These are phyloP conservation scores for Metarhizium robertsii DNA, from an alignment of 2,329 filamentous ascomycete species.

Conservation along the genomic window DNA sequence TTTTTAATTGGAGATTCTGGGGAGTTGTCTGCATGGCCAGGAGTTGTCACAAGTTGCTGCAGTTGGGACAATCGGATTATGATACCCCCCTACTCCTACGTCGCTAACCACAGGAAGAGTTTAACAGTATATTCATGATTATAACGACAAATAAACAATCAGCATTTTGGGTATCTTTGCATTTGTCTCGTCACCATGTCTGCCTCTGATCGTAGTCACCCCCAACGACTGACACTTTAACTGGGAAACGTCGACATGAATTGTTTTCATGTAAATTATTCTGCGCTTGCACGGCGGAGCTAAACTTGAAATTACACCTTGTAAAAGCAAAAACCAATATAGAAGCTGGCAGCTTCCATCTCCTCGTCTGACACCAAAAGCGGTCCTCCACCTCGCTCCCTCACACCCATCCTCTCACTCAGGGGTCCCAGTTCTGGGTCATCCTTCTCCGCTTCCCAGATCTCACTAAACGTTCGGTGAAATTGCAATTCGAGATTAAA, in stretches of 20 bases:
- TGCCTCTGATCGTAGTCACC: no score
- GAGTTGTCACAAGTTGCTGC: conserved; percentile 11
- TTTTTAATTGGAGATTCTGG: background rate
- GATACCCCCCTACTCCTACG: conserved; percentile 20
- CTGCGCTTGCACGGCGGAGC: background rate
- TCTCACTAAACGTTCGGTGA: conserved; percentile 79
- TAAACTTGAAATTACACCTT: conserved; percentile 53
- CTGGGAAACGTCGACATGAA: background rate
- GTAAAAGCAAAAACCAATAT: conserved; percentile 94
- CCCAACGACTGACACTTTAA: no score
- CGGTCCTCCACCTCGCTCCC: conserved; percentile 56
- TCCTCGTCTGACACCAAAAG: conserved; percentile 75
- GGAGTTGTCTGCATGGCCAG: conserved; percentile 8
- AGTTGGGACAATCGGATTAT: conserved; percentile 13
- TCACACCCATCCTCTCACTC: conserved; percentile 92
- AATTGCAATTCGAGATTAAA: conserved; percentile 96
- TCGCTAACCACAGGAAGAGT: background rate
- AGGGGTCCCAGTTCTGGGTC: conserved; percentile 71
- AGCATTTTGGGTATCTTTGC: background rate
- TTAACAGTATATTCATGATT: conserved; percentile 12
- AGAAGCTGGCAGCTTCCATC: conserved; percentile 86
- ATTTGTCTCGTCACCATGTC: background rate
- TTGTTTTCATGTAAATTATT: background rate
- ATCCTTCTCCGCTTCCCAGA: conserved; percentile 88
- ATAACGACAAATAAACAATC: conserved; percentile 5